These are phyloP conservation scores for Deuterostichococcus epilithicus DNA, from an alignment of 139 green algal species.

Conservation along the genomic window DNA sequence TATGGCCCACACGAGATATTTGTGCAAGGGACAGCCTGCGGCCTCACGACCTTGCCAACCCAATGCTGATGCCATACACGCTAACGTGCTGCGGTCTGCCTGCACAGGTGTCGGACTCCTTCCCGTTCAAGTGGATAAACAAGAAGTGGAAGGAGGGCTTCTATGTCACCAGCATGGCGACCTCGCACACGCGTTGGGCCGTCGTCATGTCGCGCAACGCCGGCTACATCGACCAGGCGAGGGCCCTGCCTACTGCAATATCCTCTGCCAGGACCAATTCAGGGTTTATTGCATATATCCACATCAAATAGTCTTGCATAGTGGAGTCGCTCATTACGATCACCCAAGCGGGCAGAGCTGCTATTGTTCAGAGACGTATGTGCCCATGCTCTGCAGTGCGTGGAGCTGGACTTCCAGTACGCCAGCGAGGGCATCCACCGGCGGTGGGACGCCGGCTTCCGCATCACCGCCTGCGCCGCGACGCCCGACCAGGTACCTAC, in stretches of 20 bases:
- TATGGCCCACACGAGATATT: too few species aligned
- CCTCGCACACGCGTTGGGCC: slow-evolving; percentile 87
- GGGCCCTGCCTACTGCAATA: neutral
- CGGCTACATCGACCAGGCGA: slow-evolving; percentile 90
- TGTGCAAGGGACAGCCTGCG: too few species aligned
- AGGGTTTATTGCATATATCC: too few species aligned
- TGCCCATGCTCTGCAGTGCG: slow-evolving; percentile 75
- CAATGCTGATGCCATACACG: neutral
- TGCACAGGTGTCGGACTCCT: slow-evolving; percentile 82
- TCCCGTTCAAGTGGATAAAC: slow-evolving; percentile 99
- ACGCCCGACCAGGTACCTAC: slow-evolving; percentile 83
- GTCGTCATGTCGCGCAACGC: slow-evolving; percentile 99
- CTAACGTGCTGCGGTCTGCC: too few species aligned
- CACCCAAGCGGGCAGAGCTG: too few species aligned
- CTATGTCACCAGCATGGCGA: slow-evolving; percentile 98
- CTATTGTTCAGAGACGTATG: neutral
- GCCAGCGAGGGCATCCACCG: slow-evolving; percentile 95
- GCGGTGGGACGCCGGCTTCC: slow-evolving; percentile 92
- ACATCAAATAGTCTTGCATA: too few species aligned
- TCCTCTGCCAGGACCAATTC: too few species aligned
- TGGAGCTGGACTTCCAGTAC: slow-evolving; percentile 99
- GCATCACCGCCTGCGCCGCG: slow-evolving; percentile 94
- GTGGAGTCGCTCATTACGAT: too few species aligned
- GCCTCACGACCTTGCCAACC: too few species aligned
- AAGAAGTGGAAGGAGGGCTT: slow-evolving; percentile 99